Evolutionary conservation across 164 flowering plant species (phyloP).

Genomic region (Vitis rotundifolia): DNA sequence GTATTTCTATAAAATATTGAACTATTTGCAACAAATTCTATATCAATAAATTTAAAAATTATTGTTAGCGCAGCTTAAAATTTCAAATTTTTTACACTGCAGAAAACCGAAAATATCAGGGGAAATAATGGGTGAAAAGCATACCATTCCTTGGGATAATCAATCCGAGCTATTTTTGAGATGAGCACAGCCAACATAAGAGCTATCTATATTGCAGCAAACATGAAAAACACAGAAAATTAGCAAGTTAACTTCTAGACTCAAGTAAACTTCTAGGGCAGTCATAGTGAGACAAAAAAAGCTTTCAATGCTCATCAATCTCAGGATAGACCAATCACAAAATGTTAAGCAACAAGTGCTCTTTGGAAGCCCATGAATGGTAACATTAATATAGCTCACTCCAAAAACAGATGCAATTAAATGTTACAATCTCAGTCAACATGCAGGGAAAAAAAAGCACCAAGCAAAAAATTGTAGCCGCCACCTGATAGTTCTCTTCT

Average conservation of each 20-base stretch:
- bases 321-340: not conserved
- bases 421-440: not conserved
- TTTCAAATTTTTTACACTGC: not conserved
- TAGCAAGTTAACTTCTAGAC: not conserved
- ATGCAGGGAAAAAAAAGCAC: not conserved
- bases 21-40: not conserved
- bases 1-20: not conserved
- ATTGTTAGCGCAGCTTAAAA: not conserved
- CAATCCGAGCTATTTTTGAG: slow-evolving; percentile 97
- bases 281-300: too few species aligned
- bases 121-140: slow-evolving; percentile 6
- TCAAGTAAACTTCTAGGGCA: too few species aligned
- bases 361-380: not conserved
- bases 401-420: not conserved
- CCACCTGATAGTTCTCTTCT: slow-evolving; percentile 90
- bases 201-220: slow-evolving; percentile 63
- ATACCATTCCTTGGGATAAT: slow-evolving; percentile 97
- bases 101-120: not conserved
- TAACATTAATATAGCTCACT: not conserved
- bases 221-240: slow-evolving; percentile 2
- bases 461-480: not conserved
- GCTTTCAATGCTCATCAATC: not conserved
- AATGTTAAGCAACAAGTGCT: not conserved
- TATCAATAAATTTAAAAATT: not conserved
- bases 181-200: slow-evolving; percentile 76